Evolutionary conservation across 805 yeast species (phyloP), one percentile per base, ranked within the genome.

Genomic region (Priceomyces medius): DNA sequence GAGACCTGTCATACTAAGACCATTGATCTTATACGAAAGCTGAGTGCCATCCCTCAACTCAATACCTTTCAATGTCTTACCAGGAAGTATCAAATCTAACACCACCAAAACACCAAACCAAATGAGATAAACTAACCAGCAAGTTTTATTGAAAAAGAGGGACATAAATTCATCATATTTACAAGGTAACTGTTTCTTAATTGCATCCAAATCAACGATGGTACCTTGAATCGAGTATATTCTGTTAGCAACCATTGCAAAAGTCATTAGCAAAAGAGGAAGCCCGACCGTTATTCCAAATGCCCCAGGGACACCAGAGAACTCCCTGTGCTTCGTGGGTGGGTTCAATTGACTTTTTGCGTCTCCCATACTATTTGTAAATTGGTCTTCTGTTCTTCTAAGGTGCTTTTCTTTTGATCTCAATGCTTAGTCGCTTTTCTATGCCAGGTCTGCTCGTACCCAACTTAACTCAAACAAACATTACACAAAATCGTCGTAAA

Each of bases 1-100:
- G 29, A 49, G 65, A 23, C 73, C 56, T 20, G 80, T 69, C 45
- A 88, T 66, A 19, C 77, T 68, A 37, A 73, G 61, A 9, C 98
- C 98, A 58, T 93, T 91, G 66, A 93, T 85, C 55, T 85, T 82
- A 66, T 91, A 91, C 14, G 60, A 56, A 46, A 91, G 72, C 37
- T 63, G 62, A 1, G 86, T 73, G 2, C 93, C 93, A 59, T 89
- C 96, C 54, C 97, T 74, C 43, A 91, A 66, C 42, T 59, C 63
- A 8, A 82, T 79, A 19, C 99, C 99, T 23, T 76, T 58, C 51
- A 79, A 64, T 18, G 57, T 61, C 43, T 67, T 74, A 0, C 91
- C 95, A 7, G 74, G 74, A 24, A 86, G 64, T 3, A 82, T 52
- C 10, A 76, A 53, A 59, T 88, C 97, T 32, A 88, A 64, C 0